A percentile compares a stretch with the other conserved stretches of the same genome.
Conservation (phyloP, 2,329 filamentous ascomycete genomes). For the Clonostachys solani region DNA sequence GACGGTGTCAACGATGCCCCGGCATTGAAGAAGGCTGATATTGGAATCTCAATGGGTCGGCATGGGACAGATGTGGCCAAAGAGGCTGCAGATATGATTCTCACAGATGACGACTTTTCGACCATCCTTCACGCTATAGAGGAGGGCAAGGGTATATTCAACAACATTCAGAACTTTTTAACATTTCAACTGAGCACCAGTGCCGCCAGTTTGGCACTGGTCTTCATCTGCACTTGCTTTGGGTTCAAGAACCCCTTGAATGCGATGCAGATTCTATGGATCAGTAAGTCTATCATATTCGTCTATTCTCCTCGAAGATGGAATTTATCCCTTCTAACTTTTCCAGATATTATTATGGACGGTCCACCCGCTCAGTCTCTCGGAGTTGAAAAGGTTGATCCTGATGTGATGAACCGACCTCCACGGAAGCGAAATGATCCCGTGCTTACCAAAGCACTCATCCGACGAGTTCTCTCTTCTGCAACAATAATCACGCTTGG, state of each 20-base stretch:
- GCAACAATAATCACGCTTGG: slow-evolving; percentile 88
- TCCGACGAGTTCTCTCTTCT: slow-evolving; percentile 82
- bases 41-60: slow-evolving; percentile 94
- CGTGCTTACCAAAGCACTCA: slow-evolving; percentile 80
- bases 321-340: slow-evolving; percentile 6
- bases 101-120: slow-evolving; percentile 85
- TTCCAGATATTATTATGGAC: slow-evolving; percentile 97
- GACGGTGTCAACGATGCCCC: slow-evolving; percentile 98
- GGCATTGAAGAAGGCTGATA: slow-evolving; percentile 93
- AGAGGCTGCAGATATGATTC: slow-evolving; percentile 89
- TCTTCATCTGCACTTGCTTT: slow-evolving; percentile 86
- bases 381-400: slow-evolving; percentile 91
- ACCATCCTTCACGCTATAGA: slow-evolving; percentile 94
- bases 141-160: slow-evolving; percentile 98
- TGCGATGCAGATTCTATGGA: slow-evolving; percentile 99
- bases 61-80: slow-evolving; percentile 97
- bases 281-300: slow-evolving; percentile 64
- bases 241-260: slow-evolving; percentile 96
- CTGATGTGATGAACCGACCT: slow-evolving; percentile 87
- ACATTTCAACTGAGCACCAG: slow-evolving; percentile 98
- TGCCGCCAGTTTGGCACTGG: slow-evolving; percentile 85
- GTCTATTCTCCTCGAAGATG: neutral
- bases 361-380: slow-evolving; percentile 95
- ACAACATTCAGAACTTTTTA: slow-evolving; percentile 99
- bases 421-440: slow-evolving; percentile 81